Base-by-base conservation (phyloP, 1,139 yeast genomes). In the Pichia sp. region DNA sequence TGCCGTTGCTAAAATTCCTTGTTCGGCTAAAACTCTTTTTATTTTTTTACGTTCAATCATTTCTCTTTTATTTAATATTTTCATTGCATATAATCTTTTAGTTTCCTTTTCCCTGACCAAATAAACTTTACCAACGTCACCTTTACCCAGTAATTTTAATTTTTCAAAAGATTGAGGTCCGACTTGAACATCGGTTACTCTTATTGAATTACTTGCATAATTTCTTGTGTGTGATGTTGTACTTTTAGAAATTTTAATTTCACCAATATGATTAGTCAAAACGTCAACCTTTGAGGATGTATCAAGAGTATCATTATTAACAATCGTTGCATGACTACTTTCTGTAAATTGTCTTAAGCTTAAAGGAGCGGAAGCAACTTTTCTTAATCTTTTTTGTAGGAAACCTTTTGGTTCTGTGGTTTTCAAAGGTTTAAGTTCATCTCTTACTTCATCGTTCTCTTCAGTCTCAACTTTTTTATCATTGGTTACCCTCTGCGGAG, bases 111-210 rank as follows among this genome's bases (percentile, higher is more conserved):
- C 97, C 46, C 86, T 76, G 4, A 92, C 98, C 37, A 94, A 68
- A 57, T 84, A 94, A 23, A 94, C 99, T 62, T 89, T 89, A 4
- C 99, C 99, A 36, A 94, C 98, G 59, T 94, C 99, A 43, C 99
- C 99, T 60, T 87, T 87, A 4, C 99, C 99, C 45, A 94, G 69
- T 29, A 92, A 67, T 53, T 87, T 78, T 47, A 94, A 78, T 61
- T 89, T 92, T 55, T 90, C 96, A 64, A 94, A 94, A 34, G 92
- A 84, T 43, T 78, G 74, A 2, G 95, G 95, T 4, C 84, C 78
- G 10, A 94, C 99, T 59, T 83, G 87, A 7, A 82, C 94, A 52
- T 80, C 81, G 52, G 82, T 70, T 26, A 87, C 73, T 54, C 82
- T 83, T 39, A 84, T 83, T 20, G 95, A 80, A 41, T 79, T 76